A percentile compares a stretch with the other conserved stretches of the same genome.
Evolutionary conservation across 108 stramenopile genomes (phyloP).

Genomic region (Cyclotella baltica): DNA sequence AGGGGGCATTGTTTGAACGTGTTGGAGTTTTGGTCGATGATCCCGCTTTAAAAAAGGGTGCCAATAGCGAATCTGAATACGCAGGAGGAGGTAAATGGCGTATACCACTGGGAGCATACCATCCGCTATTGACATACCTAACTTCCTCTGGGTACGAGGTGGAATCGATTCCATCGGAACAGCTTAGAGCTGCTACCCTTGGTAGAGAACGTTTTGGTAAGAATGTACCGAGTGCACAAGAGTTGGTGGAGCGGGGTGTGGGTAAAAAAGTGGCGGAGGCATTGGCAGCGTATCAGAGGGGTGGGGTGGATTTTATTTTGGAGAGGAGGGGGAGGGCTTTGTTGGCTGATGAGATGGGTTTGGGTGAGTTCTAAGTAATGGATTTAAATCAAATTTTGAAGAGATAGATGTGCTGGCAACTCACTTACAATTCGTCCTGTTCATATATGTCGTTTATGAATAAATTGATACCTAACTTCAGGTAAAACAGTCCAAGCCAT

Average conservation of each 20-base stretch:
- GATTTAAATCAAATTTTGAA: background rate
- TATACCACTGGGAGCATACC: constrained; percentile 84
- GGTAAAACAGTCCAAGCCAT: constrained; percentile 93
- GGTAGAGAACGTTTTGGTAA: constrained; percentile 71
- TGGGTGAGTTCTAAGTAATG: constrained; percentile 41
- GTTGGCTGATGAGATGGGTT: constrained; percentile 64
- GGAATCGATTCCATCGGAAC: constrained; percentile 66
- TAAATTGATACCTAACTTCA: too few species aligned
- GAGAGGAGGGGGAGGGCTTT: constrained; percentile 87
- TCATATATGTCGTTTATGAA: too few species aligned
- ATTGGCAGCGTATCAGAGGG: constrained; percentile 87
- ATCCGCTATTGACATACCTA: constrained; percentile 67
- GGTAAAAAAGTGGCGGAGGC: constrained; percentile 62
- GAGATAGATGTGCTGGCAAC: too few species aligned
- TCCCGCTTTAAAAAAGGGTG: constrained; percentile 19
- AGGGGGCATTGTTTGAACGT: constrained; percentile 49
- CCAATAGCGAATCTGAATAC: background rate
- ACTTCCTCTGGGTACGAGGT: constrained; percentile 42
- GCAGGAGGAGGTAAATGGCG: constrained; percentile 71
- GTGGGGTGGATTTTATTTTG: constrained; percentile 85
- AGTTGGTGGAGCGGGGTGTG: constrained; percentile 66
- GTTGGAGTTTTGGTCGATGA: constrained; percentile 38
- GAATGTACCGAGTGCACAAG: constrained; percentile 58
- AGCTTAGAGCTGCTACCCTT: constrained; percentile 76
- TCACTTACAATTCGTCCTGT: too few species aligned